Base-by-base conservation (phyloP, 805 yeast genomes). In the Kluyveromyces dobzhanskii region DNA sequence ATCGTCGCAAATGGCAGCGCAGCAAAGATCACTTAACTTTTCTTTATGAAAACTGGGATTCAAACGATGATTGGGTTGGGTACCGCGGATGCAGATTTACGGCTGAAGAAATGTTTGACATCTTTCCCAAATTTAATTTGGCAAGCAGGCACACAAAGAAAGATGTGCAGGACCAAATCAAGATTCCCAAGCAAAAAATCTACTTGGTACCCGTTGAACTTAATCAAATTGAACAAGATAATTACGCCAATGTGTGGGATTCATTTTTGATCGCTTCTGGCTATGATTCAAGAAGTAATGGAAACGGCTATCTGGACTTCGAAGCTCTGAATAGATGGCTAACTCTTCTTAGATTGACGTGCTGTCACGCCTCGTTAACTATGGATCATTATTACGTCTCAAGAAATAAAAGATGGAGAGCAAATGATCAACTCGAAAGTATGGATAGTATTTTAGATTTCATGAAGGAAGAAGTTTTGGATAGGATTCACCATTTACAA, bases 151-250 rank as follows among this genome's bases (percentile, higher is more conserved):
- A 92, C 54, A 83, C 95, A 1, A 87, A 86, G 50, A 71, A 77
- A 10, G 78, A 83, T 80, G 95, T 92, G 0, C 73, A 76, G 25
- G 70, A 75, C 32, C 94, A 90, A 50, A 77, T 92, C 12, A 55
- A 67, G 30, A 65, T 92, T 7, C 98, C 98, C 0, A 75, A 76
- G 0, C 98, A 92, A 55, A 69, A 70, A 3, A 68, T 95, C 37
- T 67, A 78, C 9, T 63, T 87, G 34, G 59, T 92, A 35, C 70
- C 84, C 1, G 67, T 85, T 13, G 85, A 87, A 2, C 83, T 92
- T 56, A 78, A 83, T 3, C 78, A 85, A 0, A 74, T 92, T 17
- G 98, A 92, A 55, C 82, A 83, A 52, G 86, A 85, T 53, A 80
- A 85, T 50, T 92, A 92, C 54, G 72, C 78, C 37, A 76, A 77